These are phyloP conservation scores for Chlorella ohadii DNA, from an alignment of 139 green algal genomes.

Conservation along the genomic window DNA sequence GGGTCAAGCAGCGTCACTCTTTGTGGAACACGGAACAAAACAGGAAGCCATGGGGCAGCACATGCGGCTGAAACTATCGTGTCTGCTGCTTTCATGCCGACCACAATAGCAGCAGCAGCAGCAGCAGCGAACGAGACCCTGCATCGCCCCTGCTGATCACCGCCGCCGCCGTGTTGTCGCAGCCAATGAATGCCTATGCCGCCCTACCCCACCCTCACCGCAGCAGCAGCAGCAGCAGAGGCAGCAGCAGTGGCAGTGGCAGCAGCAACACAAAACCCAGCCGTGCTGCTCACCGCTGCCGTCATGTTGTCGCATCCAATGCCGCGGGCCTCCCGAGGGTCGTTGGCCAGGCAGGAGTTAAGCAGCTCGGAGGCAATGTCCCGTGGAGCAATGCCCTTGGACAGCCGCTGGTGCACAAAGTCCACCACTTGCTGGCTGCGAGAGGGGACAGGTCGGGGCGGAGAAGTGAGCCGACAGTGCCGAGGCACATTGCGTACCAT, in stretches of 20 bases:
- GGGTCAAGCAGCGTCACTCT: too few species aligned
- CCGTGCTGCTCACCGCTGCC: constrained; percentile 57
- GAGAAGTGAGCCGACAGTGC: not conserved
- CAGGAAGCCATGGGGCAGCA: too few species aligned
- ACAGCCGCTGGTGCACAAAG: constrained; percentile 80
- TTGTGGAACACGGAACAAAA: too few species aligned
- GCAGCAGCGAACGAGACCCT: too few species aligned
- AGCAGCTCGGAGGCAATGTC: constrained; percentile 79
- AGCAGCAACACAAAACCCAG: too few species aligned
- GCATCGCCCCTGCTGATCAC: constrained; percentile 41
- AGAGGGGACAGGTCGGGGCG: not conserved
- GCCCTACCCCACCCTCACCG: too few species aligned
- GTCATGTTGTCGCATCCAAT: constrained; percentile 97
- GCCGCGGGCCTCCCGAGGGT: constrained; percentile 84
- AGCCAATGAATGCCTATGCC: too few species aligned
- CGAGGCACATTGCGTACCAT: not conserved
- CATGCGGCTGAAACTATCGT: too few species aligned
- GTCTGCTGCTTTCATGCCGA: too few species aligned
- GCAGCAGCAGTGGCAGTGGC: too few species aligned
- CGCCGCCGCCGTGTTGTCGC: constrained; percentile 90
- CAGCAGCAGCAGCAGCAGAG: too few species aligned
- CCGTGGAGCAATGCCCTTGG: constrained; percentile 45
- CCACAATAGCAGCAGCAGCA: too few species aligned
- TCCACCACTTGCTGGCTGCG: constrained; percentile 83
- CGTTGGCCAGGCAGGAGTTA: constrained; percentile 87